Conservation (phyloP, 2,329 filamentous ascomycete species). For the Capronia coronata region DNA sequence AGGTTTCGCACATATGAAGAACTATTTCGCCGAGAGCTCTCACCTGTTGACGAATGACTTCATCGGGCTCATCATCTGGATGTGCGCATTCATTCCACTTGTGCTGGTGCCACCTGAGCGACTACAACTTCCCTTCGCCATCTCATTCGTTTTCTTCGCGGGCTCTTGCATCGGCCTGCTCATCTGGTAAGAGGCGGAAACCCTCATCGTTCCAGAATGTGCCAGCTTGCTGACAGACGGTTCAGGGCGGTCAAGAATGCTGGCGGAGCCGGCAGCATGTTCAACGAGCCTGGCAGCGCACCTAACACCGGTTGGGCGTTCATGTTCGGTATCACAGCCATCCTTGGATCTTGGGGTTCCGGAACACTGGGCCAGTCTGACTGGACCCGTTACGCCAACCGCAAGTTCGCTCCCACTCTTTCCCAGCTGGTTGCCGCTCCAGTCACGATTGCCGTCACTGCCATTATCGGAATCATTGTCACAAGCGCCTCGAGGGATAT, state of each 20-base stretch:
- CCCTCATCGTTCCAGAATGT: neutral
- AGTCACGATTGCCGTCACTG: slow-evolving; percentile 35
- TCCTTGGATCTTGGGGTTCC: slow-evolving; percentile 28
- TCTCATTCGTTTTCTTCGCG: slow-evolving; percentile 27
- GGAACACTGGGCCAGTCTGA: slow-evolving; percentile 29
- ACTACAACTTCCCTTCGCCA: slow-evolving; percentile 27
- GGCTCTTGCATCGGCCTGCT: slow-evolving; percentile 25
- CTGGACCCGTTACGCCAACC: slow-evolving; percentile 30
- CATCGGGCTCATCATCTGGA: slow-evolving; percentile 29
- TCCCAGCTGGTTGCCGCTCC: slow-evolving; percentile 32
- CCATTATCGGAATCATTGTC: slow-evolving; percentile 36
- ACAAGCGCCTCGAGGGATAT: slow-evolving; percentile 33
- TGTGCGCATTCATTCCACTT: slow-evolving; percentile 25
- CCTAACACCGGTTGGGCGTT: slow-evolving; percentile 25
- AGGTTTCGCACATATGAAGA: slow-evolving; percentile 28
- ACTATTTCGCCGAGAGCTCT: slow-evolving; percentile 27
- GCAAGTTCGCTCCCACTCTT: slow-evolving; percentile 28
- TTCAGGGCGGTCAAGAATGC: slow-evolving; percentile 24
- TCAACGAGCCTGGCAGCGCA: slow-evolving; percentile 18
- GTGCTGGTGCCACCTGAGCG: slow-evolving; percentile 26
- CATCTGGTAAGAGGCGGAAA: slow-evolving; percentile 16
- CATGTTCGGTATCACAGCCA: slow-evolving; percentile 30
- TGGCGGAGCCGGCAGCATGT: slow-evolving; percentile 25
- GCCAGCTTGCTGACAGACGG: neutral
- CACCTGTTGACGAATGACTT: slow-evolving; percentile 29